Evolutionary conservation across 2,329 filamentous ascomycete species (phyloP).

Genomic region (Xylariaceae sp.): DNA sequence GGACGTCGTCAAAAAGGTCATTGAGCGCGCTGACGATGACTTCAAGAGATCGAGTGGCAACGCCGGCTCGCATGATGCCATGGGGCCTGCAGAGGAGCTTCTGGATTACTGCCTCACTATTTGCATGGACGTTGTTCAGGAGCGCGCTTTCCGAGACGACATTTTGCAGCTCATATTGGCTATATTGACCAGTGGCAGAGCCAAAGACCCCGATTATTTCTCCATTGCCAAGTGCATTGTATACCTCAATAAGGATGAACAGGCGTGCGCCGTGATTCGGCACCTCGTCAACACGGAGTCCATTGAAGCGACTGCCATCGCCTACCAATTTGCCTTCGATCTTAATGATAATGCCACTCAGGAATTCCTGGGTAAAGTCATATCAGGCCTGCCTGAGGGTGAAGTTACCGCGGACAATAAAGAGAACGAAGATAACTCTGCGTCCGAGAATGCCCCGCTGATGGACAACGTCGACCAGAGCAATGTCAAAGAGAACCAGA

Average conservation of each 20-base stretch:
- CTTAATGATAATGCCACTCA: constrained; percentile 98
- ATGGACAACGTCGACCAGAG: constrained; percentile 47
- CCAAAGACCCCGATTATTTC: constrained; percentile 86
- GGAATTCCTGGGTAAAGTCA: constrained; percentile 88
- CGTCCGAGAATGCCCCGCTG: constrained; percentile 47
- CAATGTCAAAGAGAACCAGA: constrained; percentile 47
- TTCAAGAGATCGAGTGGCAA: constrained; percentile 68
- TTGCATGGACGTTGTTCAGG: constrained; percentile 97
- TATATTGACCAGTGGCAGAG: constrained; percentile 80
- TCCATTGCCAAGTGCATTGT: constrained; percentile 97
- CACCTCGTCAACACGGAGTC: constrained; percentile 78
- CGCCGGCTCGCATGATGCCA: constrained; percentile 45
- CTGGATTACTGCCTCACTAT: constrained; percentile 96
- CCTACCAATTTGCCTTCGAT: constrained; percentile 97
- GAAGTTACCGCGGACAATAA: constrained; percentile 39
- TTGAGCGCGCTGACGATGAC: constrained; percentile 82
- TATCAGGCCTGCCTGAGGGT: constrained; percentile 67
- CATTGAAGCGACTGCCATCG: constrained; percentile 72
- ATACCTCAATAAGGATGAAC: constrained; percentile 85
- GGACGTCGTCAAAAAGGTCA: constrained; percentile 78
- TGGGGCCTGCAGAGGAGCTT: constrained; percentile 74
- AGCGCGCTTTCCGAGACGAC: constrained; percentile 75
- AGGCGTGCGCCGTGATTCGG: constrained; percentile 81
- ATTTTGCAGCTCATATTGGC: constrained; percentile 91
- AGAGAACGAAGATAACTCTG: constrained; percentile 48